phyloP scores from a whole-genome alignment of 2,329 filamentous ascomycete species.

The Stachybotrys elegans region DNA sequence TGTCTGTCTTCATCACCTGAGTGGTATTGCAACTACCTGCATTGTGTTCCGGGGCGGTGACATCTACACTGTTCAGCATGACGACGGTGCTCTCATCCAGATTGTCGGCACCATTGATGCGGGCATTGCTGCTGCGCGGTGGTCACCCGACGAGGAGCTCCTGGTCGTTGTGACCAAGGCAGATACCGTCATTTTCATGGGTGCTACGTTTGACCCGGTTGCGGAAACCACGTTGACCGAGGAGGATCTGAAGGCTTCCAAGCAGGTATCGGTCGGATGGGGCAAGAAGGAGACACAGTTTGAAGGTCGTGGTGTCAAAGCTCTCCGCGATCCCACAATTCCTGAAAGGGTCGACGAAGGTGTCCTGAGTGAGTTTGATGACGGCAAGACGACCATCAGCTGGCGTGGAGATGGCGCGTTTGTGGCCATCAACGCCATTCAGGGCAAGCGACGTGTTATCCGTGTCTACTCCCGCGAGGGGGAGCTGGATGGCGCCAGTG shows the following conservation, averaged over 20 bases:
- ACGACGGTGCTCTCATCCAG: conserved; percentile 75
- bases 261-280: conserved; percentile 95
- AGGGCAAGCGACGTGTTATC: conserved; percentile 67
- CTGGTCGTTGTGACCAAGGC: conserved; percentile 77
- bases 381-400: conserved; percentile 67
- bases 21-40: conserved; percentile 71
- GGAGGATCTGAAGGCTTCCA: conserved; percentile 81
- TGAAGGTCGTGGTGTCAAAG: conserved; percentile 81
- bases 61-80: conserved; percentile 77
- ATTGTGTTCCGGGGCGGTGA: conserved; percentile 86
- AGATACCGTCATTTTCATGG: conserved; percentile 85
- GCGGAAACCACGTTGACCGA: conserved; percentile 65
- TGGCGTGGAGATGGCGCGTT: conserved; percentile 95
- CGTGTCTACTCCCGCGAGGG: conserved; percentile 90
- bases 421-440: conserved; percentile 79
- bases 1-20: conserved; percentile 77
- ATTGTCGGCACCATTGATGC: conserved; percentile 93
- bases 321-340: conserved; percentile 87
- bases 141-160: conserved; percentile 94
- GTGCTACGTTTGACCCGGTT: conserved; percentile 79
- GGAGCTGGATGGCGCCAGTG: conserved; percentile 84
- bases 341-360: conserved; percentile 89
- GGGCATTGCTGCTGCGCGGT: conserved; percentile 81
- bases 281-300: conserved; percentile 98
- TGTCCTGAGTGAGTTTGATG: conserved; percentile 66